Evolutionary conservation across 176 grass and related monocot species (phyloP).

Genomic region (Musa troglodytarum): DNA sequence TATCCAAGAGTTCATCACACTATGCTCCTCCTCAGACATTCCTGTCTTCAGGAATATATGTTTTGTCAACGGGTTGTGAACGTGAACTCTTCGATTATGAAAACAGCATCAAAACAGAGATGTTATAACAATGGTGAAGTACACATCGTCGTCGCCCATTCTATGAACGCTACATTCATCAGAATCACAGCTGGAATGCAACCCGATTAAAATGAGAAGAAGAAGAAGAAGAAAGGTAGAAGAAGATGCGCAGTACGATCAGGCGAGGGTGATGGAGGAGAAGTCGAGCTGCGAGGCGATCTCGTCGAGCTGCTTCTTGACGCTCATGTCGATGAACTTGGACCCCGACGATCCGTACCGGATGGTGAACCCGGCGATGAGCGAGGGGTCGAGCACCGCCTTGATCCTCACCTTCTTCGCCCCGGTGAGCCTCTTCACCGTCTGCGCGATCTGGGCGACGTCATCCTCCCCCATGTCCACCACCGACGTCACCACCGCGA

Average conservation of each 20-base stretch:
- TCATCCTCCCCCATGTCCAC: constrained; percentile 71
- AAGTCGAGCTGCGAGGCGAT: constrained; percentile 53
- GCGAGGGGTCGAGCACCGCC: constrained; percentile 50
- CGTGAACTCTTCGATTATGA: too few species aligned
- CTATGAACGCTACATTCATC: too few species aligned
- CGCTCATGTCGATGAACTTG: constrained; percentile 81
- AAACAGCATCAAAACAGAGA: too few species aligned
- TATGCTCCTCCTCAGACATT: too few species aligned
- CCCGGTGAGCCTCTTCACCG: constrained; percentile 53
- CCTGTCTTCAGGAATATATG: too few species aligned
- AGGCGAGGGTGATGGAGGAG: constrained; percentile 34
- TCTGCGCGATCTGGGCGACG: constrained; percentile 73
- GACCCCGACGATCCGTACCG: constrained; percentile 56
- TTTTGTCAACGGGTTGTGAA: too few species aligned
- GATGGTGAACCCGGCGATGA: constrained; percentile 87
- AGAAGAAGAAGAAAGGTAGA: too few species aligned
- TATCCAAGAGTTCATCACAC: too few species aligned
- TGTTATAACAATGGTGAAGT: too few species aligned
- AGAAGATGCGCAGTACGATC: background rate
- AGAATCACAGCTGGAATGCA: too few species aligned
- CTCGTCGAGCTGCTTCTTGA: constrained; percentile 79
- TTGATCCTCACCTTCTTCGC: constrained; percentile 81
- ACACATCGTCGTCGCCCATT: too few species aligned
- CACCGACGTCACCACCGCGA: constrained; percentile 73
- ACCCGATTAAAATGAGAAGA: too few species aligned